These are phyloP conservation scores for Asterella californica DNA, from an alignment of 225 moss, liverwort and hornwort genomes.

Conservation along the genomic window DNA sequence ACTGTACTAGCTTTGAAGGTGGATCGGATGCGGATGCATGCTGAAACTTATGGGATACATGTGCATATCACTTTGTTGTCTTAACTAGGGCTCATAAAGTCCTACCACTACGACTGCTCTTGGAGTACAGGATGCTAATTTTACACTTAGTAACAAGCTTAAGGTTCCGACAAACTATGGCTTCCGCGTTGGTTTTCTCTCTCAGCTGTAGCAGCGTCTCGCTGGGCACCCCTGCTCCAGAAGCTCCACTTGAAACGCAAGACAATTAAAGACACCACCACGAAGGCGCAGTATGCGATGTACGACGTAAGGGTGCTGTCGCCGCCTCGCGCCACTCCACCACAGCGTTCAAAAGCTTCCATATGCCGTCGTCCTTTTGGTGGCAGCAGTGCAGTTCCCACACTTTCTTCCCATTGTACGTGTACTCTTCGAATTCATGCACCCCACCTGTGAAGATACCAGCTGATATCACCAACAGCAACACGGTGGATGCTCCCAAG, in stretches of 20 bases:
- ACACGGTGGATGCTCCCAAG: too few species aligned
- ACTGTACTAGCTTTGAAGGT: too few species aligned
- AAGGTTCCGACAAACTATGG: too few species aligned
- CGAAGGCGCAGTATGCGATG: conserved; percentile 60
- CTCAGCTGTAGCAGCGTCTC: conserved; percentile 10
- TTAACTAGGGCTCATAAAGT: too few species aligned
- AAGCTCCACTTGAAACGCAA: conserved; percentile 1
- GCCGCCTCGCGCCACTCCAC: conserved; percentile 71
- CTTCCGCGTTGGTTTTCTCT: too few species aligned
- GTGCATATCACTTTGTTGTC: too few species aligned
- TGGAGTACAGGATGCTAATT: too few species aligned
- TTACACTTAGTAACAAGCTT: too few species aligned
- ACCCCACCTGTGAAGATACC: conserved; percentile 62
- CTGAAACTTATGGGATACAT: too few species aligned
- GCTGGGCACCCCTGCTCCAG: conserved; percentile 8
- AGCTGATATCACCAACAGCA: conserved; percentile 59
- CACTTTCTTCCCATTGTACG: conserved; percentile 46
- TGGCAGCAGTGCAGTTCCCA: conserved; percentile 70
- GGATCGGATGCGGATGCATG: too few species aligned
- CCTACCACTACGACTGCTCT: too few species aligned
- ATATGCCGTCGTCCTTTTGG: conserved; percentile 44
- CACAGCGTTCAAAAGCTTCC: conserved; percentile 66
- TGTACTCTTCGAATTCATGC: conserved; percentile 75
- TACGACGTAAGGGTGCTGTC: conserved; percentile 59
- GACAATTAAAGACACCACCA: conserved; percentile 20